Percentiles rank a stretch among this genome's conserved stretches.
Evolutionary conservation across 768 basidiomycete genomes (phyloP).

Genomic region (Auriscalpium orientale): DNA sequence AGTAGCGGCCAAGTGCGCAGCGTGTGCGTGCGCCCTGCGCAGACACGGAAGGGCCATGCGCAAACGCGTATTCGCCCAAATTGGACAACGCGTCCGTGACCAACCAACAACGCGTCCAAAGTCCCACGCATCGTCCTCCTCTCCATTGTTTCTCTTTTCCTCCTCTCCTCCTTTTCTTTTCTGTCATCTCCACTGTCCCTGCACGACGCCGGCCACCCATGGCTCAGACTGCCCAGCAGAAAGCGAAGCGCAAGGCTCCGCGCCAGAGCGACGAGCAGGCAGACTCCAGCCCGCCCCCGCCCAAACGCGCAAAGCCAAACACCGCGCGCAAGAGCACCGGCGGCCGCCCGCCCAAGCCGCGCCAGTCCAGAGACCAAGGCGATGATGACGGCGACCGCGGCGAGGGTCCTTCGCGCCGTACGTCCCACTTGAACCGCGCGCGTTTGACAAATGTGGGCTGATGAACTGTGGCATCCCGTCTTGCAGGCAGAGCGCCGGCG

Average conservation of each 20-base stretch:
- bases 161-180: neutral
- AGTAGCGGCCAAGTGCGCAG: neutral
- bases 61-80: neutral
- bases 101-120: conserved; percentile 11
- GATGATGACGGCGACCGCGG: neutral
- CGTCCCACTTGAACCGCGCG: neutral
- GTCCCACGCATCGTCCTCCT: conserved; percentile 14
- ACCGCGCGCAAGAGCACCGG: conserved; percentile 88
- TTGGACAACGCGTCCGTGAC: conserved; percentile 8
- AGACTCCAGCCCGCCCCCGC: conserved; percentile 31
- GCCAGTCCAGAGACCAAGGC: neutral
- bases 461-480: neutral
- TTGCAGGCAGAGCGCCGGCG: conserved; percentile 6
- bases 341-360: conserved; percentile 18
- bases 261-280: conserved; percentile 22
- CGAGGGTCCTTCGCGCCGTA: neutral
- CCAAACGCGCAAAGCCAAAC: conserved; percentile 37
- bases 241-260: conserved; percentile 34
- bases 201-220: conserved; percentile 26
- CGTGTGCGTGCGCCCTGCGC: too few relatives aligned
- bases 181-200: neutral
- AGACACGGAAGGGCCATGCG: neutral
- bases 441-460: too few relatives aligned
- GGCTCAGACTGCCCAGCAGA: conserved; percentile 68
- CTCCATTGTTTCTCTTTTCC: neutral